Evolutionary conservation across 2,329 filamentous ascomycete genomes (phyloP), one percentile per base, ranked within the genome.

Genomic region (Mycosphaerella sp.): DNA sequence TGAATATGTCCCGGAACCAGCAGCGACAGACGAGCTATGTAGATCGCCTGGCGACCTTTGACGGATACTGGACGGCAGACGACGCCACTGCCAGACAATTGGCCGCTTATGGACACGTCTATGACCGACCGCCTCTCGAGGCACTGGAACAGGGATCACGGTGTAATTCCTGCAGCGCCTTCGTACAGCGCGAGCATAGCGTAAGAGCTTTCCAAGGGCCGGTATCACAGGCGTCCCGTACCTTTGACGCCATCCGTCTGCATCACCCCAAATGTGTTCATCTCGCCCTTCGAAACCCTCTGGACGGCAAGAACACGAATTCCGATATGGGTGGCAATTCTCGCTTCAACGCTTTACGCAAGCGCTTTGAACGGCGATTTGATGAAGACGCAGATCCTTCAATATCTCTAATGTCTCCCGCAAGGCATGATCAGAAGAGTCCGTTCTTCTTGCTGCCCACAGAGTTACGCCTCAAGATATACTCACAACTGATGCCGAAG

Each of bases 401-500:
- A 4, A 36, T 53, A 12, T 14, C 47, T 11, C 41, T 40, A n/a
- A 31, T 43, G n/a, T 41, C 38, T 9, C 40, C 31, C 26, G 29
- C 51, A 23, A 43, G 36, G 11, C 39, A 34, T 17, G 9, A 12
- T 0, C 63, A 58, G 23, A 55, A 55, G 12, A 67, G 60, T 40
- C 56, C 60, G 10, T 61, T 76, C 52, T 73, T 76, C 67, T 65
- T 60, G 12, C 74, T 87, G 1, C 78, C 85, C 23, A 74, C 75
- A 2, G 83, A 86, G 62, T 73, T 87, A 4, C 77, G 78, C 26
- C 79, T 85, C 46, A 76, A 85, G 63, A 79, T 86, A 32, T 80
- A 76, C 65, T 58, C 62, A 31, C 62, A 66, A 31, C 66, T 76
- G 29, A 66, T 77, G 12, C 63, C 66, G 6, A 38, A 40, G 12